Conservation (phyloP, 2,329 filamentous ascomycete species). For the Blastomyces gilchristii region DNA sequence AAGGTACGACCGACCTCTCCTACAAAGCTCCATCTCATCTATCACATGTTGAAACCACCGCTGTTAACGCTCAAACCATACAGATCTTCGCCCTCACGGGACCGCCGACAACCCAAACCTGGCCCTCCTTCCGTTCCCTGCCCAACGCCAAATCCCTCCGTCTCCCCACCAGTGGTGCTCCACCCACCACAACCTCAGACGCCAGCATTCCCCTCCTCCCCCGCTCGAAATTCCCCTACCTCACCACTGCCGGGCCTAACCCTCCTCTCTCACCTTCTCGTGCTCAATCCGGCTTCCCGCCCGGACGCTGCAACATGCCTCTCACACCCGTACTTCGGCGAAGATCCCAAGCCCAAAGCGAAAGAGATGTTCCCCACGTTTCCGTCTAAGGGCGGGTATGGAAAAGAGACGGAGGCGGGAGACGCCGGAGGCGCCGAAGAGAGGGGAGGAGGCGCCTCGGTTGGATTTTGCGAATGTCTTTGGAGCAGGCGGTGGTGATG, state of each 20-base stretch:
- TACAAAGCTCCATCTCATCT: neutral
- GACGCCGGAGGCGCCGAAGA: slow-evolving; percentile 71
- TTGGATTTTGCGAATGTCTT: slow-evolving; percentile 64
- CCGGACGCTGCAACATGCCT: slow-evolving; percentile 66
- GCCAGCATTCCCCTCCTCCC: slow-evolving; percentile 45
- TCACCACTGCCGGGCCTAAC: slow-evolving; percentile 67
- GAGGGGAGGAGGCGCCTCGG: slow-evolving; percentile 58
- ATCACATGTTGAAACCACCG: slow-evolving; percentile 13
- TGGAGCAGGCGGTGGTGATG: slow-evolving; percentile 50
- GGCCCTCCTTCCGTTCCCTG: slow-evolving; percentile 77
- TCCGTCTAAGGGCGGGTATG: slow-evolving; percentile 81
- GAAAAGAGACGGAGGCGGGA: slow-evolving; percentile 64
- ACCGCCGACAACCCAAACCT: slow-evolving; percentile 67
- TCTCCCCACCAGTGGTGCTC: slow-evolving; percentile 42
- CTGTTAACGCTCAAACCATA: slow-evolving; percentile 1
- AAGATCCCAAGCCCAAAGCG: slow-evolving; percentile 82
- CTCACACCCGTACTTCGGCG: slow-evolving; percentile 70
- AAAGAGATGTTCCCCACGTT: slow-evolving; percentile 95
- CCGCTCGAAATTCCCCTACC: slow-evolving; percentile 66
- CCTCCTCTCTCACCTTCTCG: slow-evolving; percentile 59
- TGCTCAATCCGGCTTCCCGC: slow-evolving; percentile 61
- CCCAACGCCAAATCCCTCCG: slow-evolving; percentile 45
- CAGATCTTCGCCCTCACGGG: slow-evolving; percentile 81
- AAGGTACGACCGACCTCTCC: slow-evolving; percentile 37
- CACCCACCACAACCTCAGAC: slow-evolving; percentile 28